These are phyloP conservation scores for Cardamine resedifolia DNA, from an alignment of 345 rosid species.

Conservation along the genomic window DNA sequence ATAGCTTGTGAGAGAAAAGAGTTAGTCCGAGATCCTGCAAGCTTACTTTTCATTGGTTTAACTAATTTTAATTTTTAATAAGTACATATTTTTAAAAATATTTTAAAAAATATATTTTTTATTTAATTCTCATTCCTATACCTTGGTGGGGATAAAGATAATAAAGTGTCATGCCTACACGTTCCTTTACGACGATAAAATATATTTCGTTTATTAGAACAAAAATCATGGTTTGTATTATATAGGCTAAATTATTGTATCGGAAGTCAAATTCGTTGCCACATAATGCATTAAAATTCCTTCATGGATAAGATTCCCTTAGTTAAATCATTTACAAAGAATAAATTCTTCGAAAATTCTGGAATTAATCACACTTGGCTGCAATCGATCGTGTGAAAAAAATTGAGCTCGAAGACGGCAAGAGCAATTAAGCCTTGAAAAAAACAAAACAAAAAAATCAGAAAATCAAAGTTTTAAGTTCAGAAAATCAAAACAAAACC, in stretches of 20 bases:
- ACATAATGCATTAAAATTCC: not conserved
- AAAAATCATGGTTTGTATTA: not conserved
- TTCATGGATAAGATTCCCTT: slow-evolving; percentile 9
- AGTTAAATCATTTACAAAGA: not conserved
- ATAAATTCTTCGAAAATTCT: not conserved
- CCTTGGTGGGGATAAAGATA: not conserved
- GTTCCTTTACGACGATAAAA: not conserved
- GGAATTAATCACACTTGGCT: not conserved
- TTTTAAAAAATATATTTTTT: no score
- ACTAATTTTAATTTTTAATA: no score
- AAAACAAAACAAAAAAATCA: not conserved
- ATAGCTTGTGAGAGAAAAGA: no score
- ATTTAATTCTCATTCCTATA: no score
- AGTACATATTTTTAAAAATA: no score
- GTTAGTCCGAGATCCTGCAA: no score
- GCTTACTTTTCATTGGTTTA: no score
- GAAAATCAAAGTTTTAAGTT: not conserved
- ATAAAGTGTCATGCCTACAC: not conserved
- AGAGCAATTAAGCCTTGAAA: not conserved
- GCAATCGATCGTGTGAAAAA: not conserved
- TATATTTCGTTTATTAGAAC: not conserved
- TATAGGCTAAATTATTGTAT: not conserved
- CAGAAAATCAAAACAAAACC: not conserved
- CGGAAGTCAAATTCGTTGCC: not conserved
- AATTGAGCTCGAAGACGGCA: not conserved